Evolutionary conservation across 1,284 basidiomycete genomes (phyloP).

Genomic region (Malassezia equina): DNA sequence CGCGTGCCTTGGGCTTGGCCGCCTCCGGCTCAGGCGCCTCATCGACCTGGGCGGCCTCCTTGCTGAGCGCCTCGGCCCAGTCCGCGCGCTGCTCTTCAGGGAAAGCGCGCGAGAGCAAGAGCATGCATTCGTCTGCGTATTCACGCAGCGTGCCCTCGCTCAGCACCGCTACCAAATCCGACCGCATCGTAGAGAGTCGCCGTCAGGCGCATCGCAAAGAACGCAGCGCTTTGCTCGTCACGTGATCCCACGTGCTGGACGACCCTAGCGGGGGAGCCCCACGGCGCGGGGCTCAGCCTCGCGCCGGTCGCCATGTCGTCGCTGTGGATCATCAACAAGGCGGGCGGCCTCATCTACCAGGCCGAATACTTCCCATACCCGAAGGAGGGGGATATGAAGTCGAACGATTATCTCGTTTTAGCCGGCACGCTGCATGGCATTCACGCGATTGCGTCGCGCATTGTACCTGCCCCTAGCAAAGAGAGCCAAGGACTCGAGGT

Average conservation of each 20-base stretch:
- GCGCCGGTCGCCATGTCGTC: constrained; percentile 29
- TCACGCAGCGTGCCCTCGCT: constrained; percentile 42
- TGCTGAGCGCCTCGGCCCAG: constrained; percentile 27
- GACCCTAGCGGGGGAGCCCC: background rate
- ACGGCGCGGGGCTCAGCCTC: background rate
- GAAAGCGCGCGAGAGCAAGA: constrained; percentile 34
- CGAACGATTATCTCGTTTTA: constrained; percentile 94
- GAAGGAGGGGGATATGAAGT: constrained; percentile 52
- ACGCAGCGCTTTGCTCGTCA: constrained; percentile 1
- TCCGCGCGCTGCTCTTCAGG: constrained; percentile 33
- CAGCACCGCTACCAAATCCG: constrained; percentile 41
- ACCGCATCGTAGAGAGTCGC: constrained; percentile 22
- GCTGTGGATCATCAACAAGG: constrained; percentile 96
- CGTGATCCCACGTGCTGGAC: constrained; percentile 12
- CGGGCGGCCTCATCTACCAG: constrained; percentile 89
- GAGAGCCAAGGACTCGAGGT: constrained; percentile 70
- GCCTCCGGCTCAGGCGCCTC: constrained; percentile 11
- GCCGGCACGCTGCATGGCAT: constrained; percentile 96
- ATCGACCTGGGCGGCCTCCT: constrained; percentile 28
- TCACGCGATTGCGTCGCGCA: constrained; percentile 86
- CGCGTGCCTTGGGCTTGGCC: constrained; percentile 17
- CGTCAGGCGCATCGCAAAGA: background rate
- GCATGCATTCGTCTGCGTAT: constrained; percentile 27
- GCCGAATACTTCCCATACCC: constrained; percentile 58
- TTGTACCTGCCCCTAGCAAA: constrained; percentile 60